phyloP scores from a whole-genome alignment of 495 filamentous ascomycete genomes.

The Aspergillus sparsus region DNA sequence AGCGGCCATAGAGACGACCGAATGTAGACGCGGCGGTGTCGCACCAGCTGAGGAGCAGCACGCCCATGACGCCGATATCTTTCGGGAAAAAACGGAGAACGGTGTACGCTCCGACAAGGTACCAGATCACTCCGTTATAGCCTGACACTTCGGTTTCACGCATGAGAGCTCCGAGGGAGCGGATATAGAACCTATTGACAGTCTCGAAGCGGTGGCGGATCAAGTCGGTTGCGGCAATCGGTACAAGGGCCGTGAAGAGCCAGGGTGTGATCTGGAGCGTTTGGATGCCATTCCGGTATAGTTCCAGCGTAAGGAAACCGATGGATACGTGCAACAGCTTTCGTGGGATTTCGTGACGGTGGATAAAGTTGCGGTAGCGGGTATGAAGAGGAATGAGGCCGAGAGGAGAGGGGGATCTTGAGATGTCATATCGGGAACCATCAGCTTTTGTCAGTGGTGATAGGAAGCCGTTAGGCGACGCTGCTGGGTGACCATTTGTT shows the following conservation, averaged over 20 bases:
- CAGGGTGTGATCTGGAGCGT: conserved; percentile 74
- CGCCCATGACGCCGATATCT: conserved; percentile 86
- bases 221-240: conserved; percentile 79
- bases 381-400: conserved; percentile 93
- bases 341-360: conserved; percentile 52
- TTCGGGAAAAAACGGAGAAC: conserved; percentile 88
- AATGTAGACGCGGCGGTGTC: conserved; percentile 96
- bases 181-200: conserved; percentile 87
- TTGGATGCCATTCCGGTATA: conserved; percentile 78
- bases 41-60: conserved; percentile 93
- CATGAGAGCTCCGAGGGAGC: conserved; percentile 84
- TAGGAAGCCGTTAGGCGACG: conserved; percentile 65
- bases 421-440: conserved; percentile 70
- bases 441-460: conserved; percentile 58
- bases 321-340: conserved; percentile 78
- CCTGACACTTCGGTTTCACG: conserved; percentile 89
- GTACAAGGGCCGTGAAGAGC: conserved; percentile 80
- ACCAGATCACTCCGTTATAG: conserved; percentile 97
- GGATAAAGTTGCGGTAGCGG: conserved; percentile 51
- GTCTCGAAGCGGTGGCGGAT: conserved; percentile 75
- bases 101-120: conserved; percentile 84
- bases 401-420: conserved; percentile 84
- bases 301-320: conserved; percentile 83
- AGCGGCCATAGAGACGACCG: conserved; percentile 81
- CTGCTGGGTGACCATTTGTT: conserved; percentile 39